phyloP scores from a whole-genome alignment of 2,329 filamentous ascomycete species.

The Talaromyces verruculosus region DNA sequence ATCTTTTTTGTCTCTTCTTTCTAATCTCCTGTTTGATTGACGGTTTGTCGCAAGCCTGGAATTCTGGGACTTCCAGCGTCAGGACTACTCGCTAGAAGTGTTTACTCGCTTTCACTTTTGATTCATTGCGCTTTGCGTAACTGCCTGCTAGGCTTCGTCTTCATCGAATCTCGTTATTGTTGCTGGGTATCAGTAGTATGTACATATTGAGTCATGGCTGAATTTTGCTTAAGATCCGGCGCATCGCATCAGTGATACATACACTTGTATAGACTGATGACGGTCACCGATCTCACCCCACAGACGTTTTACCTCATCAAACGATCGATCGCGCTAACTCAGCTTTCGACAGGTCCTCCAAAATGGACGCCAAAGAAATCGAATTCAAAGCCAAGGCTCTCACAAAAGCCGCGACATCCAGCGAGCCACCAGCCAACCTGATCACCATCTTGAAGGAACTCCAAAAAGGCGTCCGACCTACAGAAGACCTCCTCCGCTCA shows the following conservation, averaged over 20 bases:
- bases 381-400: constrained; percentile 74
- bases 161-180: not conserved
- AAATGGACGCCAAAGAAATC: constrained; percentile 81
- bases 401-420: constrained; percentile 72
- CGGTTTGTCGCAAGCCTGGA: not conserved
- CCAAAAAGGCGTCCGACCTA: constrained; percentile 76
- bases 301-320: not conserved
- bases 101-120: not conserved
- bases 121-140: not conserved
- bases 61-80: not conserved
- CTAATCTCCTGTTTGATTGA: not conserved
- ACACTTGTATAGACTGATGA: not conserved
- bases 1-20: not conserved
- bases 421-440: constrained; percentile 71
- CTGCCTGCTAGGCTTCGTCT: not conserved
- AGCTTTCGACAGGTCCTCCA: constrained; percentile 18
- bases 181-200: constrained; percentile 4
- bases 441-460: constrained; percentile 73
- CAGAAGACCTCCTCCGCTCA: constrained; percentile 83
- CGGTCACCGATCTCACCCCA: not conserved
- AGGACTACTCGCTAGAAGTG: not conserved
- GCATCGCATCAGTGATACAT: not conserved
- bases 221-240: not conserved
- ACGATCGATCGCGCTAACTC: not conserved
- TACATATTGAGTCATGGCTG: not conserved